Evolutionary conservation across 2,329 filamentous ascomycete genomes (phyloP).

Genomic region (Calonectria leucothoes): DNA sequence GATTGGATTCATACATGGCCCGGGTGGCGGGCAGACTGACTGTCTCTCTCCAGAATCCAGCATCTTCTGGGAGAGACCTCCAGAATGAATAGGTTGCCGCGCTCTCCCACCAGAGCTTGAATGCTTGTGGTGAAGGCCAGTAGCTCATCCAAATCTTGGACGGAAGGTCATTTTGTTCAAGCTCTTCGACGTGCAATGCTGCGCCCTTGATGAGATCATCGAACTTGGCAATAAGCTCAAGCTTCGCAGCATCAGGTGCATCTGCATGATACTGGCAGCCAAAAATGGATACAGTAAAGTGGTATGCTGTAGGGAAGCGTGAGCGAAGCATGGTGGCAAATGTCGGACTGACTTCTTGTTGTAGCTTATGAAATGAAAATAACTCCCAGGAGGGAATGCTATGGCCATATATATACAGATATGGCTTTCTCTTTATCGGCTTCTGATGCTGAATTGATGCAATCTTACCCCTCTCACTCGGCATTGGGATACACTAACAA

Average conservation of each 20-base stretch:
- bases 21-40: constrained; percentile 12
- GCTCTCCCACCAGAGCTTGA: constrained; percentile 11
- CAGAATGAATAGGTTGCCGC: constrained; percentile 8
- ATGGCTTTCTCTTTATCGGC: not conserved
- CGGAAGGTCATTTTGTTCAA: constrained; percentile 14
- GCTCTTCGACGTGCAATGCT: constrained; percentile 5
- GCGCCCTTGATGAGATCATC: constrained; percentile 4
- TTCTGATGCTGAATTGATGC: not conserved
- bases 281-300: constrained; percentile 12
- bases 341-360: not conserved
- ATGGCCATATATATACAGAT: not conserved
- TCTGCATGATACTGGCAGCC: constrained; percentile 12
- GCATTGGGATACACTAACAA: not conserved
- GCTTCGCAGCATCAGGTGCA: not conserved
- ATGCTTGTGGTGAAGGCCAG: constrained; percentile 7
- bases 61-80: constrained; percentile 16
- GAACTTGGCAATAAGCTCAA: not conserved
- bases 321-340: constrained; percentile 3
- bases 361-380: not conserved
- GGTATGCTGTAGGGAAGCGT: constrained; percentile 10
- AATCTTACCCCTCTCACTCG: not conserved
- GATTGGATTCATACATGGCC: constrained; percentile 14
- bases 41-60: constrained; percentile 27
- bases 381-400: not conserved
- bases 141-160: constrained; percentile 18